phyloP scores from a whole-genome alignment of 2,329 filamentous ascomycete genomes.

The Microsporum audouinii region DNA sequence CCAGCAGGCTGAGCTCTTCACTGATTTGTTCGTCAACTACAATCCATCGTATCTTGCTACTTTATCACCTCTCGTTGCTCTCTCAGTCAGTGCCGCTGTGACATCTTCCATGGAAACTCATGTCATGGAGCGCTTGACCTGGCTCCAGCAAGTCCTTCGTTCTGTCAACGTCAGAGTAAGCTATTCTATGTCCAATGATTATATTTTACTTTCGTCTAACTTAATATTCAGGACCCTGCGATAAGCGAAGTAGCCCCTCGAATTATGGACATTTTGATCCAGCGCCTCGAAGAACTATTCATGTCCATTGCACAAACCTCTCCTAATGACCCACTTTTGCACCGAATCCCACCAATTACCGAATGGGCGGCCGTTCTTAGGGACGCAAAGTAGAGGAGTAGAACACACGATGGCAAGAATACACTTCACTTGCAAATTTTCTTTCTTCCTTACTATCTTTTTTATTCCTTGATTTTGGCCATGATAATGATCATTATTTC shows the following conservation, averaged over 20 bases:
- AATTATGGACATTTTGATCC: conserved; percentile 49
- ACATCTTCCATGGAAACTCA: conserved; percentile 46
- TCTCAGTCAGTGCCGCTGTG: conserved; percentile 53
- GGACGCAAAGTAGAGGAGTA: not conserved
- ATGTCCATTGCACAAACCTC: conserved; percentile 44
- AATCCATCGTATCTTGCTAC: conserved; percentile 46
- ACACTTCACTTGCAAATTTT: not conserved
- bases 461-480: not conserved
- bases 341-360: conserved; percentile 39
- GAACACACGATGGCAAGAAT: not conserved
- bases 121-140: conserved; percentile 44
- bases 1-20: conserved; percentile 50
- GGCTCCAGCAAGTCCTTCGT: conserved; percentile 46
- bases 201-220: conserved; percentile 6
- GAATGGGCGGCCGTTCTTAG: conserved; percentile 32
- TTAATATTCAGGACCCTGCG: conserved; percentile 37
- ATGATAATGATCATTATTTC: not conserved
- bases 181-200: not conserved
- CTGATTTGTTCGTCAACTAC: conserved; percentile 48
- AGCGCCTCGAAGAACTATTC: conserved; percentile 47
- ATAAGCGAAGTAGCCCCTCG: conserved; percentile 46
- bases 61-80: conserved; percentile 46
- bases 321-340: conserved; percentile 42
- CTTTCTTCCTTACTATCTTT: not conserved
- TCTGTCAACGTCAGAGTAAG: conserved; percentile 43